Percentiles rank a stretch among this genome's conserved stretches.
Conservation (phyloP, 768 basidiomycete species). For the Zangia roseola region DNA sequence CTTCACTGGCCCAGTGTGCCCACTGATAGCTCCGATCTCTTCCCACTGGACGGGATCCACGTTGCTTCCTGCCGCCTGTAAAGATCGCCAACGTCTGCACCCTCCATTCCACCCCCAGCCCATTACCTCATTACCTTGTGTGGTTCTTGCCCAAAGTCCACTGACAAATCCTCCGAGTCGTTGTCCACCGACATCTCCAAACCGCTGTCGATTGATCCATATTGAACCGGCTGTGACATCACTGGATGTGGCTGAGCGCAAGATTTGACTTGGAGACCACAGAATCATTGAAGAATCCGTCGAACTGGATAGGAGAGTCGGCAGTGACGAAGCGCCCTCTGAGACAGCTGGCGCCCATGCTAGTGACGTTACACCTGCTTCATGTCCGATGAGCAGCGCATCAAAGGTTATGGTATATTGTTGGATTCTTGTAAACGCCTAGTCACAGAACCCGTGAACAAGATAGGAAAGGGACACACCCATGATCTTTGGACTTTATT, state of each 20-base stretch:
- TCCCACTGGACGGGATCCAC: slow-evolving; percentile 55
- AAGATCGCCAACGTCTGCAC: slow-evolving; percentile 82
- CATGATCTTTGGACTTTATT: slow-evolving; percentile 45
- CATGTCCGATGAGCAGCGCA: slow-evolving; percentile 94
- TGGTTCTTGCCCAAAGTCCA: slow-evolving; percentile 67
- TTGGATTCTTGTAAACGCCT: slow-evolving; percentile 30
- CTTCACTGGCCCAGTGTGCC: slow-evolving; percentile 79
- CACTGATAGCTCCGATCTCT: slow-evolving; percentile 78
- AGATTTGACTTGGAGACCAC: slow-evolving; percentile 76
- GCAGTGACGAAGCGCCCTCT: slow-evolving; percentile 25
- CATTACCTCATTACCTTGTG: slow-evolving; percentile 56
- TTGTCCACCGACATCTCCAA: slow-evolving; percentile 93
- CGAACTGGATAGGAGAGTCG: slow-evolving; percentile 83
- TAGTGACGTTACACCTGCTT: slow-evolving; percentile 87
- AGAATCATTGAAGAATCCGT: slow-evolving; percentile 94
- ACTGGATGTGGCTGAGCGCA: slow-evolving; percentile 34
- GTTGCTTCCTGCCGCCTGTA: slow-evolving; percentile 12
- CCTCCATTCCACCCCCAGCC: slow-evolving; percentile 96
- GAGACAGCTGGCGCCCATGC: slow-evolving; percentile 64
- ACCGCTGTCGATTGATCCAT: slow-evolving; percentile 89
- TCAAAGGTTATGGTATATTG: slow-evolving; percentile 87
- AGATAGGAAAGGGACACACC: slow-evolving; percentile 25
- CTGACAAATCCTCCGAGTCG: slow-evolving; percentile 91
- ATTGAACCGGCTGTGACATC: slow-evolving; percentile 51
- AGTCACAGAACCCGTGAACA: slow-evolving; percentile 15